Conservation (phyloP, 2,329 filamentous ascomycete species). For the Venturia carpophila region DNA sequence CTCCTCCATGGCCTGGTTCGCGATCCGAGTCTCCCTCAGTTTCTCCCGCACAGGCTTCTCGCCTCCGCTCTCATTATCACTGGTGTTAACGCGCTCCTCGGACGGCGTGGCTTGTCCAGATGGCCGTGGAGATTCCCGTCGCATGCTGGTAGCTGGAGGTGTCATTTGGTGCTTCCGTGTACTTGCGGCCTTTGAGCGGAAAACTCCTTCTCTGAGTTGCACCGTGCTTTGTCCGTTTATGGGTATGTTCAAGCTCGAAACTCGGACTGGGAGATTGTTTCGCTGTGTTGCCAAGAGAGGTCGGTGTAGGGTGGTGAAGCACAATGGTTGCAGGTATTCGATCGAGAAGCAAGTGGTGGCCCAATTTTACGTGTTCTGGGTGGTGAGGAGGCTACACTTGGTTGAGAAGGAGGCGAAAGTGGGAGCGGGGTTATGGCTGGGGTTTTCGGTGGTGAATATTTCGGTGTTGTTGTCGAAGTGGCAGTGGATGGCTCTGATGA, state of each 20-base stretch:
- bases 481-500: no score
- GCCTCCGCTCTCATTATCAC: slow-evolving; percentile 38
- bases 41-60: slow-evolving; percentile 54
- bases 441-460: neutral
- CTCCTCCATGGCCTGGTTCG: slow-evolving; percentile 22
- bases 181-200: neutral
- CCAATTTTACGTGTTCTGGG: neutral
- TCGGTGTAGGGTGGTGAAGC: neutral
- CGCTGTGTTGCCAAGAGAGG: neutral
- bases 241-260: neutral
- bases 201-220: neutral
- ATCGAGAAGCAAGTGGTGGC: neutral
- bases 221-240: neutral
- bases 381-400: neutral
- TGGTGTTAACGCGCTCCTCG: slow-evolving; percentile 24
- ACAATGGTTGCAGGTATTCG: neutral
- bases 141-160: slow-evolving; percentile 17
- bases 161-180: slow-evolving; percentile 1
- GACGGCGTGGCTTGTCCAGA: slow-evolving; percentile 23
- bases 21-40: slow-evolving; percentile 54
- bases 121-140: slow-evolving; percentile 22
- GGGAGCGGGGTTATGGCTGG: neutral
- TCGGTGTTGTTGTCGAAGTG: neutral
- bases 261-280: neutral
- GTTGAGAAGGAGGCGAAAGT: neutral